Evolutionary conservation across 2,329 filamentous ascomycete genomes (phyloP), one percentile per base, ranked within the genome.

Genomic region (Trichoderma sp.): DNA sequence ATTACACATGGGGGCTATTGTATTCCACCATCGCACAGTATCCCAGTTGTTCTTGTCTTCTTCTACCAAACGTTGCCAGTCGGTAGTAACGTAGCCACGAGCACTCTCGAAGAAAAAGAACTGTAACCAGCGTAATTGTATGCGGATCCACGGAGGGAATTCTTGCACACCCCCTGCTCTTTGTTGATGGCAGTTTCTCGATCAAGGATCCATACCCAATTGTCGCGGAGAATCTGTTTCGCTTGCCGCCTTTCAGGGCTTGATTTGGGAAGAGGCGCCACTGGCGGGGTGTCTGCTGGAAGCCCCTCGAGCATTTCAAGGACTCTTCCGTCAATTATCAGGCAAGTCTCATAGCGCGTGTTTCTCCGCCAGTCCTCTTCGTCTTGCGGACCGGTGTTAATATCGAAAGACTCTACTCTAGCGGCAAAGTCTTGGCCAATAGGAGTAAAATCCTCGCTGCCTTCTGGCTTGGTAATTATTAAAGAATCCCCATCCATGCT

Each of bases 41-140:
- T 50, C 45, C 18, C 18, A 50, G 45, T 50, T 50, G 4, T 0
- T 21, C 1, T 50, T 3, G 8, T 50, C 18, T 50, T 50, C 45
- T 50, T n/a, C 8, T 11, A 50, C 45, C 18, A 50, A 50, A 50
- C 0, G 1, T 21, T 50, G 18, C 45, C 18, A 50, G 45, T 50
- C 2, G 0, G 45, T 21, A 3, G 45, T 50, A 11, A 50, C 18
- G 8, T 50, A 50, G 45, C 45, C 45, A 0, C 2, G 11, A 11
- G 45, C 18, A 5, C 18, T n/a, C 8, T 11, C 1, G 8, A 50
- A 50, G 3, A 50, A 50, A 21, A 50, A 21, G 45, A 21, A 50
- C 0, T 8, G 18, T 50, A 50, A 50, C 3, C 1, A 50, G 0
- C 4, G 1, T 1, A 50, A 6, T 50, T 1, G 18, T 8, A 50